phyloP scores from a whole-genome alignment of 1,284 basidiomycete species.

The Rhodotorula sp. region DNA sequence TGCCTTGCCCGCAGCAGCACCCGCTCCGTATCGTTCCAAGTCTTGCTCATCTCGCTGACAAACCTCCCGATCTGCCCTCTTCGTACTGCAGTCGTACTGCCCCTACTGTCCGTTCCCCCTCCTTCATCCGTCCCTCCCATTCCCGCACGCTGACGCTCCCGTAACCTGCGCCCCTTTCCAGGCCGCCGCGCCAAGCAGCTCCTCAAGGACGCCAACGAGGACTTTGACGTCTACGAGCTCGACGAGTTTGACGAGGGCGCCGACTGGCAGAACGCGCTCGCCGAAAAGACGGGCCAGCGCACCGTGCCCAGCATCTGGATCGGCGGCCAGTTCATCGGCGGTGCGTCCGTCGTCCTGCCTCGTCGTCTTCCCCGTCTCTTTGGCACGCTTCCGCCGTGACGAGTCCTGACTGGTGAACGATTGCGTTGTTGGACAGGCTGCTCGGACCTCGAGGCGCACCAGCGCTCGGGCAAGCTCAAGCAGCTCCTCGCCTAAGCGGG shows the following conservation, averaged over 20 bases:
- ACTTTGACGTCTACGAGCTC: constrained; percentile 50
- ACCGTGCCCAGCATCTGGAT: constrained; percentile 58
- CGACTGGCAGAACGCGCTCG: constrained; percentile 49
- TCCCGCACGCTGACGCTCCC: not conserved
- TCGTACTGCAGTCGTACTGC: constrained; percentile 25
- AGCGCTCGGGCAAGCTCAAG: constrained; percentile 48
- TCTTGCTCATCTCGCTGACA: not conserved
- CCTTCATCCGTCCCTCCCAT: not conserved
- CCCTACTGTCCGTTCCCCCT: constrained; percentile 14
- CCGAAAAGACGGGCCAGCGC: constrained; percentile 52
- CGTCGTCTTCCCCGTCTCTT: not conserved
- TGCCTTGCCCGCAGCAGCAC: too few species aligned
- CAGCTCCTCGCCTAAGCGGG: constrained; percentile 42
- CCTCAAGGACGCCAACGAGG: constrained; percentile 47
- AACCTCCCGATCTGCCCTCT: not conserved
- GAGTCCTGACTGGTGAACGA: too few species aligned
- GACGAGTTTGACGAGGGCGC: constrained; percentile 48
- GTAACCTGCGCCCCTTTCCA: not conserved
- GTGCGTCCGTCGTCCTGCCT: too few species aligned
- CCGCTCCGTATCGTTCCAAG: too few species aligned
- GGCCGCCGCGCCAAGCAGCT: constrained; percentile 47
- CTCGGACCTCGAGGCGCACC: constrained; percentile 40
- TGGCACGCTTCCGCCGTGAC: not conserved
- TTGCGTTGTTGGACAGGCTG: too few species aligned
- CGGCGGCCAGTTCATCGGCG: constrained; percentile 15